A percentile compares a stretch with the other conserved stretches of the same genome.
Evolutionary conservation across 2,329 filamentous ascomycete genomes (phyloP).

Genomic region (Fusarium goolgardi): DNA sequence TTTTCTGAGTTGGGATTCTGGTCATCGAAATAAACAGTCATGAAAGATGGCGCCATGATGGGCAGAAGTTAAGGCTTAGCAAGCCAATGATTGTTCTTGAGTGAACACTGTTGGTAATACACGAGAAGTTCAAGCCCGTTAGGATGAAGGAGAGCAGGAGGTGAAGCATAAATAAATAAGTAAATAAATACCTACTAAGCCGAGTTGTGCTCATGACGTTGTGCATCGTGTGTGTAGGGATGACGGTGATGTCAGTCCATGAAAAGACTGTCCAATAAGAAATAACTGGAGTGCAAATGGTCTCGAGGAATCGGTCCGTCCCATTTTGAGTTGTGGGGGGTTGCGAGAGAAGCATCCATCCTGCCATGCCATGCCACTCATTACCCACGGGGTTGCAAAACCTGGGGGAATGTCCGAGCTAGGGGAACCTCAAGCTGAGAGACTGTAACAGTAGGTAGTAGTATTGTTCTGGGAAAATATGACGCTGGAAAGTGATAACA

Average conservation of each 20-base stretch:
- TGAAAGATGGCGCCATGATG: conserved; percentile 39
- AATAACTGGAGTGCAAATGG: conserved; percentile 10
- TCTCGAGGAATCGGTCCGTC: conserved; percentile 46
- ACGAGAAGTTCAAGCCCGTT: not conserved
- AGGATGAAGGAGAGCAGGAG: not conserved
- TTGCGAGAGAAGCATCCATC: conserved; percentile 11
- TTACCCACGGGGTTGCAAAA: conserved; percentile 29
- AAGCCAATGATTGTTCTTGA: not conserved
- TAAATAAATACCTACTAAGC: not conserved
- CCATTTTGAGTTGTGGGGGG: conserved; percentile 26
- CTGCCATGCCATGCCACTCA: no score
- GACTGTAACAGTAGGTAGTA: not conserved
- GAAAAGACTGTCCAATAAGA: conserved; percentile 9
- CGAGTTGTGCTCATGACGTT: conserved; percentile 3
- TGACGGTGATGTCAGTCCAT: conserved; percentile 34
- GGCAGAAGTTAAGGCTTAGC: conserved; percentile 8
- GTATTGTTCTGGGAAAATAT: not conserved
- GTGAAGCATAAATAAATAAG: conserved; percentile 2
- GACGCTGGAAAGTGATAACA: conserved; percentile 2
- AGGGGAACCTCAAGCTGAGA: not conserved
- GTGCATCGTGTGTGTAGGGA: not conserved
- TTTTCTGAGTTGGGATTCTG: conserved; percentile 57
- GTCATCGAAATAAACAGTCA: conserved; percentile 56
- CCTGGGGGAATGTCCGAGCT: conserved; percentile 25
- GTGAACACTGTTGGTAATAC: not conserved